Base-by-base conservation (phyloP, 306 rosid species). In the Rosa persica region DNA sequence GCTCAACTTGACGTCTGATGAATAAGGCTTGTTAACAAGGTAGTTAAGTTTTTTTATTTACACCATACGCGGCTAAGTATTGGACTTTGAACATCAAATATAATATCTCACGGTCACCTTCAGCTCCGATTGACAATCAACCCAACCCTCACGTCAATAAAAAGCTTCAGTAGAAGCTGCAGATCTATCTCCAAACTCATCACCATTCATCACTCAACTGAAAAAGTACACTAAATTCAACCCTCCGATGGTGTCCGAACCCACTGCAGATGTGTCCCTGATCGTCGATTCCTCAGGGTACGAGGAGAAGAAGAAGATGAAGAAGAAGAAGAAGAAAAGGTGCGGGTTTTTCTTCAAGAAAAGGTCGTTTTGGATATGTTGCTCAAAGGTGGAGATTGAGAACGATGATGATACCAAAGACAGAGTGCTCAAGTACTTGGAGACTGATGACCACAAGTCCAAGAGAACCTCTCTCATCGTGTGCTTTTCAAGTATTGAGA, bases 311-410 rank as follows among this genome's bases (percentile, higher is more conserved):
- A 39, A 39, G 42, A 39, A 1, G 64, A 73, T 19, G 30, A 65
- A 72, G 67, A 77, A 69, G 55, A 82, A 9, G 36, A 60, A 60
- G 66, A 23, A 60, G 39, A 77, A 40, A 77, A 65, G 39, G 17
- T 60, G 70, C 70, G 12, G 44, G 44, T 30, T 16, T 6, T 34
- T 34, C 44, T 65, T 9, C 22, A 79, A 27, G 46, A 70, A 47
- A 20, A 47, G 15, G 49, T 74, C 6, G 67, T 12, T 60, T 17
- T 60, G 84, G 75, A 17, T 86, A 58, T 86, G 83, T 19, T 82
- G 55, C 66, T 83, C 87, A 79, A 83, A 51, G 11, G 62, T 75
- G 70, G 81, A 60, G 38, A 22, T 79, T 3, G 75, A 78, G 46
- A 57, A 70, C 11, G 81, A 82, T 6, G 39, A 76, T 25, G 66